Conservation (phyloP, 2,329 filamentous ascomycete species). For the Claviceps pazoutovae region DNA sequence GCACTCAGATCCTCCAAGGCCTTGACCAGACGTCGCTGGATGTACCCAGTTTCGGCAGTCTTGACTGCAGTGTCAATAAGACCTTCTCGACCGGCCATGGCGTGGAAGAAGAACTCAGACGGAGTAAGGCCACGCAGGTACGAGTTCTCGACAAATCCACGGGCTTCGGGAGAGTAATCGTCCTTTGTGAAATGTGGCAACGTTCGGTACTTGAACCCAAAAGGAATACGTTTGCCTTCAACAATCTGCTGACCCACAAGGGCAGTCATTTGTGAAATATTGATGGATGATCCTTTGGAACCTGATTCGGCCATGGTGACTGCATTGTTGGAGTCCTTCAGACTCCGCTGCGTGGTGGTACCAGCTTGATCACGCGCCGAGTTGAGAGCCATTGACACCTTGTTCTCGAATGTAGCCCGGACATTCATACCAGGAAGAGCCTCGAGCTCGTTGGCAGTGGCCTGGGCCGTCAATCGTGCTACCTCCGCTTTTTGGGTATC, state of each 20-base stretch:
- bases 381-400: slow-evolving; percentile 88
- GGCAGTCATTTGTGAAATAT: slow-evolving; percentile 98
- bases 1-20: slow-evolving; percentile 95
- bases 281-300: slow-evolving; percentile 97
- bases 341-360: slow-evolving; percentile 76
- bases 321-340: slow-evolving; percentile 94
- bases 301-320: slow-evolving; percentile 93
- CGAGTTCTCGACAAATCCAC: slow-evolving; percentile 97
- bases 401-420: slow-evolving; percentile 94
- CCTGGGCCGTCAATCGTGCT: slow-evolving; percentile 56
- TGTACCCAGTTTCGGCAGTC: slow-evolving; percentile 97
- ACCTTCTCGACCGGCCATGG: slow-evolving; percentile 99
- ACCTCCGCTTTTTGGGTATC: slow-evolving; percentile 72
- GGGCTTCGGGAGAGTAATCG: slow-evolving; percentile 91
- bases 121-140: slow-evolving; percentile 92
- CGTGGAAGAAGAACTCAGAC: slow-evolving; percentile 98
- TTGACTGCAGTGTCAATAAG: slow-evolving; percentile 98
- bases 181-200: slow-evolving; percentile 98
- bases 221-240: slow-evolving; percentile 96
- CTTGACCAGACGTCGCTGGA: slow-evolving; percentile 95
- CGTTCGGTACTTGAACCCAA: slow-evolving; percentile 96
- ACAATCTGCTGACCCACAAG: slow-evolving; percentile 96
- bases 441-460: slow-evolving; percentile 78
- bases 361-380: slow-evolving; percentile 93
- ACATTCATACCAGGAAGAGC: slow-evolving; percentile 97